Evolutionary conservation across 352 stramenopile species (phyloP), one percentile per base, ranked within the genome.

Genomic region (Pythium scleroteichum): DNA sequence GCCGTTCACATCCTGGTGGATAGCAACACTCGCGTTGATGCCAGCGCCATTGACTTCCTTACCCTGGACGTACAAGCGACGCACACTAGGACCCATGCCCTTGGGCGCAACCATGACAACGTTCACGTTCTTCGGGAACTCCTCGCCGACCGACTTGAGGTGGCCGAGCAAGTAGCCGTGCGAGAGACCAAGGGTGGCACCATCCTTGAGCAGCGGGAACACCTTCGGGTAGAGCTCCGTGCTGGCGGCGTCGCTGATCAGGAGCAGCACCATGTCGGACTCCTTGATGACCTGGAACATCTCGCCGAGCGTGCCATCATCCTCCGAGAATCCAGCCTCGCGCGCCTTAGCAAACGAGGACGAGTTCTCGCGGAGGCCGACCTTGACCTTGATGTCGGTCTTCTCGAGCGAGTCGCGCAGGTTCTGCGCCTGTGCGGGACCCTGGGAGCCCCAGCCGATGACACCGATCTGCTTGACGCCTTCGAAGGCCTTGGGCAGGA

Each of bases 41-140:
- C 96, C 96, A 39, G 95, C 95, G 62, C 96, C 96, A 79, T 98
- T 99, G 12, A 98, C 92, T 44, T 97, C 95, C 88, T 99, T 99
- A 62, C 96, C 96, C 79, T 99, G 96, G 74, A 99, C 96, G 71
- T 99, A 99, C 32, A 99, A 79, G 72, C 96, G 92, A 70, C 96
- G 94, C 46, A 99, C 96, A 38, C 82, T 97, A 23, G 93, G 93
- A 49, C 96, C 96, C 96, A 99, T 99, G 69, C 96, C 96, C 86
- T 99, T 99, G 64, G 96, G 96, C 58, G 94, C 97, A 46, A 99
- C 96, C 68, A 97, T 97, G 71, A 99, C 97, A n/a, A 99, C 96
- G 80, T 99, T 98, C 68, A 99, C 97, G 72, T 98, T 79, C 57
- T 96, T 86, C 17, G 96, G 95, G 85, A 99, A 99, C 22, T 68